Evolutionary conservation across 345 rosid species (phyloP).

Genomic region (Mallotus nudiflorus): DNA sequence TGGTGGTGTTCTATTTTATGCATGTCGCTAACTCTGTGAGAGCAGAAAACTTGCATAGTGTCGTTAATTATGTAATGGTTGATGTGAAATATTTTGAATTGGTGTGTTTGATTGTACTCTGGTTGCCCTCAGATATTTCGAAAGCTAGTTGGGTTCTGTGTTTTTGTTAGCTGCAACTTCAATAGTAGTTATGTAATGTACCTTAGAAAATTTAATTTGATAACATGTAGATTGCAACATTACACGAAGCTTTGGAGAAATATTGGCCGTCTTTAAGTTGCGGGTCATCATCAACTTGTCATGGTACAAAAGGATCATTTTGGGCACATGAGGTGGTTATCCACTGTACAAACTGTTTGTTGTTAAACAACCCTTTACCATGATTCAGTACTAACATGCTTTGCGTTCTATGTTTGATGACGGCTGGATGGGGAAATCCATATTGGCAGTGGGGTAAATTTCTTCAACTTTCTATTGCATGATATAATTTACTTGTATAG

Average conservation of each 20-base stretch:
- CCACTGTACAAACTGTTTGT: not conserved
- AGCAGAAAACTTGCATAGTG: not conserved
- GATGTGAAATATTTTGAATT: no score
- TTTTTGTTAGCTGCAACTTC: not conserved
- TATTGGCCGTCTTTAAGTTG: conserved; percentile 85
- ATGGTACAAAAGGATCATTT: conserved; percentile 62
- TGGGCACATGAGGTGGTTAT: conserved; percentile 82
- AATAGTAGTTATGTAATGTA: not conserved
- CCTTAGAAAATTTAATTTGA: not conserved
- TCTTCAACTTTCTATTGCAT: conserved; percentile 33
- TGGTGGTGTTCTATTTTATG: not conserved
- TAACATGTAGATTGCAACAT: conserved; percentile 54
- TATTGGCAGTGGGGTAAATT: conserved; percentile 83
- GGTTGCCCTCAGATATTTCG: not conserved
- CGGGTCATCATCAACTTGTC: conserved; percentile 57
- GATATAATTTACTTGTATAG: not conserved
- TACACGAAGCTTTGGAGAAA: conserved; percentile 55
- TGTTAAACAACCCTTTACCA: conserved; percentile 1
- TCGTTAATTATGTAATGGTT: no score
- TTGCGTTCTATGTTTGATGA: conserved; percentile 33
- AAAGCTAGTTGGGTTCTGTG: not conserved
- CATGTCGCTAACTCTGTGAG: not conserved
- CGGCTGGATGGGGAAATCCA: conserved; percentile 37
- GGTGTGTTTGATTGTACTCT: not conserved
- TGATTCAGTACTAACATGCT: conserved; percentile 38